Evolutionary conservation across 208 protist species (phyloP), one percentile per base, ranked within the genome.

Genomic region (Leishmania major): DNA sequence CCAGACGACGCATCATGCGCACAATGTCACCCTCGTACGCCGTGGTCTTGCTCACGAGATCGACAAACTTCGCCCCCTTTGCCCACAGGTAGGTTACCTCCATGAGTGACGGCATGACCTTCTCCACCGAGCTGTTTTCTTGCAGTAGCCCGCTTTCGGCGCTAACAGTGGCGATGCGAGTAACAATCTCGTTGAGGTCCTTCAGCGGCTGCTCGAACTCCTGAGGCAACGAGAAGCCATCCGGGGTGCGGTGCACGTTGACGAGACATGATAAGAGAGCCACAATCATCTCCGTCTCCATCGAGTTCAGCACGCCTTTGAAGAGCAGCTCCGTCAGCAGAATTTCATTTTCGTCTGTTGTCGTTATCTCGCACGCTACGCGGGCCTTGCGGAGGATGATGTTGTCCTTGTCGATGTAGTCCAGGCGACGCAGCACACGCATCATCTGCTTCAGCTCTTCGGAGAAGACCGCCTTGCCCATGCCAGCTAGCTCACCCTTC

Each of bases 1-100:
- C 99, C 10, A 99, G 90, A 31, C 99, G 85, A 35, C 99, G 94
- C 94, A 99, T 99, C 89, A 95, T 97, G 51, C 99, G 92, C 77
- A 99, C 99, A 80, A 99, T 99, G 69, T 97, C 98, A 35, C 98
- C 98, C 87, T 99, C 99, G 90, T 99, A 99, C 22, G 99, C 97
- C 57, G 96, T 94, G n/a, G 98, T 99, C 89, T 99, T 98, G 78
- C 96, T 95, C 79, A 98, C 98, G 53, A 99, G 91, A 11, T 99
- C 99, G 1, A 93, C 79, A 84, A 99, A 99, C 80, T 99, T 99
- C 19, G 97, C 92, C 8, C 99, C 99, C 84, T 99, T 96, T 37
- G 93, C 92, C 99, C 99, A 99, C 53, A 96, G 83, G 87, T 98
- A 99, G 0, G 97, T 98, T 11, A 99, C 89, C 81, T 99, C 96